Base-by-base conservation (phyloP, 352 stramenopile genomes). In the Globisporangium acanthophoron region DNA sequence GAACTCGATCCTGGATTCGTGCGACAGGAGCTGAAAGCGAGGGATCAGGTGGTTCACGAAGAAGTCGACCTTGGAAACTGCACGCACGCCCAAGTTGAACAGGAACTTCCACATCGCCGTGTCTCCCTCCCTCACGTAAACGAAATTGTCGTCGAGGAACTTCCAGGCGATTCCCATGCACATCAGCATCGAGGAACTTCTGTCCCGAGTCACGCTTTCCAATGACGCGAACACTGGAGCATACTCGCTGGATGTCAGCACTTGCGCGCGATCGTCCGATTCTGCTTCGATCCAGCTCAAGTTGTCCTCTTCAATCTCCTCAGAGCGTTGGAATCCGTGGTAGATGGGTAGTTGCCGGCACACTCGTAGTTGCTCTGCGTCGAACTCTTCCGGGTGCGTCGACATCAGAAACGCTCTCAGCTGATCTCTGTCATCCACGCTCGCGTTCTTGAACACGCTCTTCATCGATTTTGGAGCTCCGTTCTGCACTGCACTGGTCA, bases 301-400 rank as follows among this genome's bases (percentile, higher is more conserved):
- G 15, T 70, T 65, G 13, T 39, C 31, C 3, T 64, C 60, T 51
- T 68, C 31, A 15, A 70, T 31, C 27, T 33, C 27, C 20, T 49
- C 27, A 5, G 56, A 40, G 21, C 31, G 15, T 39, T 54, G 50
- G 49, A 86, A 69, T 1, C 78, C 78, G 33, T 69, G 57, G 39
- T 84, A 84, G 54, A 88, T 83, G n/a, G 78, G 76, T 3, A 88
- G 48, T 48, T 66, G 69, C 35, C 53, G 63, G 21, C 75, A 71
- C 21, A 80, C 63, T 31, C 61, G 55, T 29, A 67, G 71, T 29
- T 84, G 66, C 20, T 58, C 52, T 12, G 44, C 33, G 21, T 68
- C 45, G 7, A 85, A 51, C 5, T 88, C 72, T 43, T 77, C 68
- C 37, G 61, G 58, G 3, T 66, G 41, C n/a, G 65, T 60, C 41